A percentile compares a stretch with the other conserved stretches of the same genome.
Conservation (phyloP, 2,329 filamentous ascomycete species). For the Colletotrichum tamarilloi region DNA sequence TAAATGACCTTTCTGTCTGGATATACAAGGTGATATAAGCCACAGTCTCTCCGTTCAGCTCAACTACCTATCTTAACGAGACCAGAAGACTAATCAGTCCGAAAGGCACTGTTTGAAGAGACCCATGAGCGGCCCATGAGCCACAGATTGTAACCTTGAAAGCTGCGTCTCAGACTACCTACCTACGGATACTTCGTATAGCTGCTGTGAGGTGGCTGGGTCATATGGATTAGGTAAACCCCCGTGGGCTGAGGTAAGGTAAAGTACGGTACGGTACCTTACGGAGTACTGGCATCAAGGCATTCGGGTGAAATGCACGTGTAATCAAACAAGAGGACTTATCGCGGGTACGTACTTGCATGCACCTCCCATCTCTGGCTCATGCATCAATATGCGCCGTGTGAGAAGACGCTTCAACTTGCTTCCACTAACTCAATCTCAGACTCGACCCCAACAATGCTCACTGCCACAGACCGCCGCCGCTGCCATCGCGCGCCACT, state of each 20-base stretch:
- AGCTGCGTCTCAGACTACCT: neutral
- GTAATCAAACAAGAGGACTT: neutral
- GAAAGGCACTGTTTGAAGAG: neutral
- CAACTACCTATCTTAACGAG: too few relatives aligned
- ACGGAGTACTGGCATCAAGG: neutral
- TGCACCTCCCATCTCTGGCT: neutral
- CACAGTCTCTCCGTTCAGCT: too few relatives aligned
- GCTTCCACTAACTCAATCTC: constrained; percentile 2
- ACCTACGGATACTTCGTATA: too few relatives aligned
- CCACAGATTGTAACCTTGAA: constrained; percentile 1
- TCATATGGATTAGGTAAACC: neutral
- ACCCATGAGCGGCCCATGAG: constrained; percentile 15
- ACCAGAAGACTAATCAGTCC: neutral
- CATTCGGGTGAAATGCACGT: neutral
- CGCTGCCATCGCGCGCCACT: constrained; percentile 24
- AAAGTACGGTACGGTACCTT: too few relatives aligned
- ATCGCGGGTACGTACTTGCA: neutral
- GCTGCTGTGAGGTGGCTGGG: neutral
- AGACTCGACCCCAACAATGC: constrained; percentile 27
- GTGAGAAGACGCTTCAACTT: neutral
- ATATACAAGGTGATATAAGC: too few relatives aligned
- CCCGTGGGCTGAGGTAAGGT: neutral
- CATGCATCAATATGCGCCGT: constrained; percentile 7
- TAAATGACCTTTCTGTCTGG: neutral
- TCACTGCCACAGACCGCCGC: constrained; percentile 29